Conservation (phyloP, 208 protist species). For the Angomonas ambiguus region DNA sequence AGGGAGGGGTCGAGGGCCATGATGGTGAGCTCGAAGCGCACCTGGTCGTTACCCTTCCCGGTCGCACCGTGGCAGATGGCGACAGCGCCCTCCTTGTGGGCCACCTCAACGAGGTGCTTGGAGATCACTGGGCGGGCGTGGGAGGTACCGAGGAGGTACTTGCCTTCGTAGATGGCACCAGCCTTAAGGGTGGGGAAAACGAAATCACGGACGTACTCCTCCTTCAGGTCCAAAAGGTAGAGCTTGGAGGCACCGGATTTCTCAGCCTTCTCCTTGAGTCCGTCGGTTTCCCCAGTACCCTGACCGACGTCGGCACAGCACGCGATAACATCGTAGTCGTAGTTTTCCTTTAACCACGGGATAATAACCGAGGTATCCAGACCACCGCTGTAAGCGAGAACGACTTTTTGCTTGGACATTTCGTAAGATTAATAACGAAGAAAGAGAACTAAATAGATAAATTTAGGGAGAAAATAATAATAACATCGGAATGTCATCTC, state of each 20-base stretch:
- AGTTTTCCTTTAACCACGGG: slow-evolving; percentile 32
- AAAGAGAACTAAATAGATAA: neutral
- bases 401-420: slow-evolving; percentile 24
- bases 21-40: slow-evolving; percentile 25
- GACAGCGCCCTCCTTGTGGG: slow-evolving; percentile 28
- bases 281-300: slow-evolving; percentile 20
- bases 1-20: slow-evolving; percentile 28
- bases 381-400: slow-evolving; percentile 26
- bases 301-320: slow-evolving; percentile 29
- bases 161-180: slow-evolving; percentile 26
- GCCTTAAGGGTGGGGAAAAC: slow-evolving; percentile 29
- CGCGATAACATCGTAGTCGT: slow-evolving; percentile 26
- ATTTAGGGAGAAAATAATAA: neutral
- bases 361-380: slow-evolving; percentile 28
- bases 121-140: slow-evolving; percentile 23
- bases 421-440: too few species aligned
- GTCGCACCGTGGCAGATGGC: slow-evolving; percentile 29
- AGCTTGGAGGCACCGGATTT: slow-evolving; percentile 28
- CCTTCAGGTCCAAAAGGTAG: slow-evolving; percentile 23
- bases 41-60: slow-evolving; percentile 27
- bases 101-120: slow-evolving; percentile 29
- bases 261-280: slow-evolving; percentile 23
- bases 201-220: slow-evolving; percentile 27
- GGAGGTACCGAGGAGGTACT: slow-evolving; percentile 30
- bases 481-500: neutral